Evolutionary conservation across 2,329 filamentous ascomycete genomes (phyloP), one percentile per base, ranked within the genome.

Genomic region (Penicillium freii): DNA sequence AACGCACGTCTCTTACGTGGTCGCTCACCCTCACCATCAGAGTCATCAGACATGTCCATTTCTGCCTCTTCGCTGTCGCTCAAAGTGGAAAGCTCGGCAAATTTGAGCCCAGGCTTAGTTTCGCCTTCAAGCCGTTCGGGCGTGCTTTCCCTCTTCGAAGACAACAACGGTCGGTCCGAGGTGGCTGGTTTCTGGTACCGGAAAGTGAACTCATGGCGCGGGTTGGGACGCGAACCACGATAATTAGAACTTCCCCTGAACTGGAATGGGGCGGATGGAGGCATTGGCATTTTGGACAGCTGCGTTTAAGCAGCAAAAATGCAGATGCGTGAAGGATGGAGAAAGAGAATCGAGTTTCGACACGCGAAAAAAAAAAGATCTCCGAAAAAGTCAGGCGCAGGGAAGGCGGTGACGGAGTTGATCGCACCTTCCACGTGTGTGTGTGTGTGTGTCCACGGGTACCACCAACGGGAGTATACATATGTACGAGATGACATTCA

Each of bases 21-120:
- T 43, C 65, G 73, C 21, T 68, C 63, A 33, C 68, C 57, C 21
- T 68, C 63, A 33, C 68, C 57, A 21, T 68, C 65, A 21, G 53
- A 55, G n/a, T 77, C 74, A 4, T 71, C 73, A 4, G 73, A 78
- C 9, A 76, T 67, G 17, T 77, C 75, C 77, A 80, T 79, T 5
- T 75, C 74, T 15, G 73, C 75, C 59, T 79, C 77, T 50, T 78
- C 77, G 48, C 75, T 79, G 56, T 79, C 77, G 44, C 75, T 79
- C 9, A 79, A 60, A 13, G 74, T 70, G 17, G 74, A 71, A 5
- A 77, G 47, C 1, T 67, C 62, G 1, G 73, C 69, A 36, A 75
- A 77, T 54, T 74, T 77, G 51, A 66, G 61, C 13, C 58, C 63
- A 4, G 65, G 57, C 31, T 75, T 70, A 10, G 66, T 63, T 1